phyloP scores from a whole-genome alignment of 345 rosid species.

The Acer yangbiense region DNA sequence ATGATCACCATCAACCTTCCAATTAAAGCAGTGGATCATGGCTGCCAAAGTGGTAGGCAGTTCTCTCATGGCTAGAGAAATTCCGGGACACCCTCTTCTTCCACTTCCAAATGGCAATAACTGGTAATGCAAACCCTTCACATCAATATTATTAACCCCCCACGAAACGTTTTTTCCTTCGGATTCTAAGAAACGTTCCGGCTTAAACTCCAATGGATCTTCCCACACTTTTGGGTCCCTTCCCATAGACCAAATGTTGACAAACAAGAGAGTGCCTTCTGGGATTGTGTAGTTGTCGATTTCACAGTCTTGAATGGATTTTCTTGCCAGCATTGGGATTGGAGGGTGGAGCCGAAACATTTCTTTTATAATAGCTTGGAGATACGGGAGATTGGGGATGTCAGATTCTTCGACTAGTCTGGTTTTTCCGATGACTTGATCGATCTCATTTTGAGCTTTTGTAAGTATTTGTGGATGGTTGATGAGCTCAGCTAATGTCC shows the following conservation, averaged over 20 bases:
- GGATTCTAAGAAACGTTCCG: constrained; percentile 37
- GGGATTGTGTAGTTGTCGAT: constrained; percentile 11
- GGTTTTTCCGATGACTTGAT: constrained; percentile 28
- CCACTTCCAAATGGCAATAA: constrained; percentile 54
- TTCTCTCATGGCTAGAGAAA: constrained; percentile 45
- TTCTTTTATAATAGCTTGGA: constrained; percentile 49
- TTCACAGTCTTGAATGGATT: constrained; percentile 25
- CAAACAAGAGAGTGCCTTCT: neutral
- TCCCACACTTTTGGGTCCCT: constrained; percentile 46
- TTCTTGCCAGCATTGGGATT: constrained; percentile 42
- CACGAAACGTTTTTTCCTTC: too few relatives aligned
- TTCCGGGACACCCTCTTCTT: constrained; percentile 52
- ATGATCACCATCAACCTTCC: constrained; percentile 18
- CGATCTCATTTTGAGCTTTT: constrained; percentile 44
- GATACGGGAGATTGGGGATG: constrained; percentile 31
- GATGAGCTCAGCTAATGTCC: constrained; percentile 50
- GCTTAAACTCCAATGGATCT: constrained; percentile 37
- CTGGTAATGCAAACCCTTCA: constrained; percentile 42
- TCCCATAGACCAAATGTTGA: constrained; percentile 38
- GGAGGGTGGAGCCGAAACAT: constrained; percentile 54
- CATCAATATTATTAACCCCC: constrained; percentile 16
- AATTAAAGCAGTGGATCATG: constrained; percentile 53
- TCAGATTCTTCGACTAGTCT: constrained; percentile 46
- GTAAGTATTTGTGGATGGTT: constrained; percentile 37
- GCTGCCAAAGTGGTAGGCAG: constrained; percentile 32